Evolutionary conservation across 768 basidiomycete genomes (phyloP).

Genomic region (Coprinopsis marcescibilis): DNA sequence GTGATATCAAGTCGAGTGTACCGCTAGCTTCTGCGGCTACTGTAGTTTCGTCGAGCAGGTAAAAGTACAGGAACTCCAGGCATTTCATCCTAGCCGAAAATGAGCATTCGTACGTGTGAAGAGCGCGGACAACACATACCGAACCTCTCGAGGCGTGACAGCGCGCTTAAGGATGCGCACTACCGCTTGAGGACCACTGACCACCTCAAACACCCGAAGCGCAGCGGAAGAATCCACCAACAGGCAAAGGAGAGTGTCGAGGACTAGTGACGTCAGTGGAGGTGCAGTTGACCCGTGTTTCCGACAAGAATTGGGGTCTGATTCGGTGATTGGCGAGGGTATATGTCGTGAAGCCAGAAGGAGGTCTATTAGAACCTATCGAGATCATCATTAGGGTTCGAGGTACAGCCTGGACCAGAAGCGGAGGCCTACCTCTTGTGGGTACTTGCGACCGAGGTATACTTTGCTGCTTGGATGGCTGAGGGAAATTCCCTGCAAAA

Average conservation of each 20-base stretch:
- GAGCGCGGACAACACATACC: conserved; percentile 40
- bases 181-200: conserved; percentile 71
- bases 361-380: conserved; percentile 65
- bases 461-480: conserved; percentile 63
- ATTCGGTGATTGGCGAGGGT: conserved; percentile 25
- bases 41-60: conserved; percentile 75
- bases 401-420: not conserved
- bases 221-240: conserved; percentile 81
- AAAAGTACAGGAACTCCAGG: conserved; percentile 92
- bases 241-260: conserved; percentile 83
- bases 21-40: conserved; percentile 7
- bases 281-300: conserved; percentile 19
- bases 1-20: not conserved
- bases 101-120: not conserved
- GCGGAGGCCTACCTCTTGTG: conserved; percentile 52
- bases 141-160: conserved; percentile 79
- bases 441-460: conserved; percentile 61
- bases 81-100: conserved; percentile 77
- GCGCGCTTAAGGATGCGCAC: conserved; percentile 87
- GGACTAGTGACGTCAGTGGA: conserved; percentile 63
- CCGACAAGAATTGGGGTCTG: conserved; percentile 18
- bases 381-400: not conserved
- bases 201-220: conserved; percentile 72
- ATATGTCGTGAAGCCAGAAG: conserved; percentile 68
- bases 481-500: conserved; percentile 74